These are phyloP conservation scores for Fraxinus cuspidata DNA, from an alignment of 257 asterid genomes.

Conservation along the genomic window DNA sequence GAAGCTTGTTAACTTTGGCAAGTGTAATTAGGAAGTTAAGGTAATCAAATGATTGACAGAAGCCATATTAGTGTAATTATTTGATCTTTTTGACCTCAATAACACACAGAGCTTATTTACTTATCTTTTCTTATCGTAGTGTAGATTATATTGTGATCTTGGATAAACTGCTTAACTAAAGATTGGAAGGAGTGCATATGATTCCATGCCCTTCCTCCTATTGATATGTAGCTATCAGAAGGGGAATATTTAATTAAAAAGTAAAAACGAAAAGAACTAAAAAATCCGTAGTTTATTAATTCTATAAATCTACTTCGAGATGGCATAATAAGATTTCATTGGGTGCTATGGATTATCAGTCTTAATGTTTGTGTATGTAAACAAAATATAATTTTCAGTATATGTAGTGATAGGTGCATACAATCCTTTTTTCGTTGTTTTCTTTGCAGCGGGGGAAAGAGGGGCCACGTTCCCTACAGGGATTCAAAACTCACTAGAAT, in stretches of 20 bases:
- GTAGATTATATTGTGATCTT: slow-evolving; percentile 2
- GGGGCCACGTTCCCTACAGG: slow-evolving; percentile 81
- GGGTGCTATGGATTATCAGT: neutral
- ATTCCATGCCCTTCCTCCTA: slow-evolving; percentile 2
- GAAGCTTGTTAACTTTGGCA: slow-evolving; percentile 86
- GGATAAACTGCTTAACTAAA: neutral
- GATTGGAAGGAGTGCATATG: neutral
- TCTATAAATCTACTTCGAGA: neutral
- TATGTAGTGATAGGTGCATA: neutral
- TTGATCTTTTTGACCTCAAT: slow-evolving; percentile 15
- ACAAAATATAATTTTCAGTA: neutral
- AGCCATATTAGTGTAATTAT: slow-evolving; percentile 12
- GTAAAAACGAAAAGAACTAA: neutral
- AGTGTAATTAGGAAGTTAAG: slow-evolving; percentile 77
- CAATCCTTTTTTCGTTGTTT: slow-evolving; percentile 12
- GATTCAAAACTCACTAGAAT: slow-evolving; percentile 94
- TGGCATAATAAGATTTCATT: neutral
- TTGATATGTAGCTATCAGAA: neutral
- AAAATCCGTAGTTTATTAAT: neutral
- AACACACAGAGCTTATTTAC: neutral
- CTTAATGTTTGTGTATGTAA: neutral
- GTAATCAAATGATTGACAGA: neutral
- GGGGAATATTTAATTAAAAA: neutral
- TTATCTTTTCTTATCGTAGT: neutral
- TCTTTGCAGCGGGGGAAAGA: slow-evolving; percentile 68